Base-by-base conservation (phyloP, 2,329 filamentous ascomycete genomes). In the Fusarium clavum region DNA sequence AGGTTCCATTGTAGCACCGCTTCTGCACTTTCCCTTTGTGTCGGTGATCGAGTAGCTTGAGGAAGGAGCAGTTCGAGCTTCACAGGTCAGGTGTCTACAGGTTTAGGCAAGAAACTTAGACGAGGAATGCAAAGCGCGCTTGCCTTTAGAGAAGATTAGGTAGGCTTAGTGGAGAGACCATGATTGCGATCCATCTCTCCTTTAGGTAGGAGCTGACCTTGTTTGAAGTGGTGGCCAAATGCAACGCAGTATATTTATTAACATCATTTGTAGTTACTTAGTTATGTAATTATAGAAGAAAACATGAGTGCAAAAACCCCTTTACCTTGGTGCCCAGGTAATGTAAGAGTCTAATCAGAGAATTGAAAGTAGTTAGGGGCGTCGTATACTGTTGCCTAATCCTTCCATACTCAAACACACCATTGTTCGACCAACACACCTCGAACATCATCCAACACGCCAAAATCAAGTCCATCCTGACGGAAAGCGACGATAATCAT, bases 401-500 rank as follows among this genome's bases (percentile, higher is more conserved):
- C 20, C 22, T 20, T 16, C 24, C 41, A 25, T 38, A n/a, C 34
- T 73, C 43, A 76, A 32, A 59, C 41, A 67, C 81, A 84, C 80
- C 81, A 83, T 73, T 78, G 79, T 64, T 83, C 77, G 16, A 85
- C 76, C 41, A 74, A 68, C 2, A 80, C 77, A 8, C 69, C 77
- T 18, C 76, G 47, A 5, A 85, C 69, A 41, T 71, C 62, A 7
- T 80, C 74, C 10, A 85, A 63, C 0, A 84, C 68, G 4, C 56
- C 70, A 67, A 82, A 82, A 56, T 86, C 80, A 14, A 86, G 74
- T 0, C 81, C 79, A 3, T 75, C 70, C 62, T 85, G 84, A 30
- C 79, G 79, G 51, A 83, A 80, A 1, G 82, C 78, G 10, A 85
- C 79, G 3, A 85, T 77, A 22, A 86, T 74, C 67, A 82, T 78